Base-by-base conservation (phyloP, 805 yeast species). In the Wickerhamiella hasegawae region DNA sequence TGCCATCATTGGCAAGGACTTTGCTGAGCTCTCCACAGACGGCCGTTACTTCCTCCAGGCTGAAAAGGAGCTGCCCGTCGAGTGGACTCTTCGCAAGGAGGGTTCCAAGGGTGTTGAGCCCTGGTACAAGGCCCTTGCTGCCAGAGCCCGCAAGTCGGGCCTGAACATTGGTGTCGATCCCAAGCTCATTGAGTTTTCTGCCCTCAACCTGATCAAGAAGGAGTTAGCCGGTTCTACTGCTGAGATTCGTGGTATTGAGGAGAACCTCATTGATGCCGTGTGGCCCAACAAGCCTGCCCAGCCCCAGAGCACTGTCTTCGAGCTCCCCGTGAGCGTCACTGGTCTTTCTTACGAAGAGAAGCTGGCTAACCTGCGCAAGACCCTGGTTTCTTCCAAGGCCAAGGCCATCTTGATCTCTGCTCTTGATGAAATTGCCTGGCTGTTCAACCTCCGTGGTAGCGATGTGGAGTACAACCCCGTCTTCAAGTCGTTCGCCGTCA, bases 31-130 rank as follows among this genome's bases (percentile, higher is more conserved):
- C 34, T 73, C 93, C 6, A 90, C 98, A 0, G 98, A 90, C 57
- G 97, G 97, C 2, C 66, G 98, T 44, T 90, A 90, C 59, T 90
- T 83, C 55, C 62, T 81, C 40, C 98, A 90, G 58, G 97, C 97
- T 1, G 71, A 68, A 17, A 71, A 76, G 39, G 90, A 90, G 58
- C 61, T 90, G 37, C 92, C 82, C 52, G 49, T 57, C 26, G 73
- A 73, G 49, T 90, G 97, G 97, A 56, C 59, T 2, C 58, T 90
- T 31, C 63, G 90, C 40, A 84, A 78, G 51, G 92, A 77, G 53
- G 94, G 94, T 3, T 60, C 65, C 24, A 65, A 68, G n/a, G 79
- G 75, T 22, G 68, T 68, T 26, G 71, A 76, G 11, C 63, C 77
- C 5, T 87, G 97, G 97, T 72, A 72, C 41, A 73, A 75, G 36